These are phyloP conservation scores for Stromatinia cepivora DNA, from an alignment of 2,329 filamentous ascomycete species.

Conservation along the genomic window DNA sequence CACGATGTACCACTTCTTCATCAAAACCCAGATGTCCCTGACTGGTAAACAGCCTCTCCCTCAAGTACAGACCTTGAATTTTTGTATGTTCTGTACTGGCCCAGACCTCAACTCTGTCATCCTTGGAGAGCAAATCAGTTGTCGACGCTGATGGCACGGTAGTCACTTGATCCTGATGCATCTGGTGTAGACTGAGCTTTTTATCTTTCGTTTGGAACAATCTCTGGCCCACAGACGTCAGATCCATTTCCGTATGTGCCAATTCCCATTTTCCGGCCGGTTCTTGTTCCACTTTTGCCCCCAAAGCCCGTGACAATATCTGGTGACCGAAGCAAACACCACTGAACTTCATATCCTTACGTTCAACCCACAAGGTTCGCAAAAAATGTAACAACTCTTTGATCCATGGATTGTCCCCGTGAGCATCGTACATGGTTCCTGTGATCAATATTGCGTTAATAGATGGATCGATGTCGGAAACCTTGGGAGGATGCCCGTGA, in stretches of 20 bases:
- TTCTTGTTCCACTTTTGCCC: conserved; percentile 64
- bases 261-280: conserved; percentile 74
- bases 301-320: conserved; percentile 73
- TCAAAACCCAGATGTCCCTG: conserved; percentile 88
- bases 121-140: conserved; percentile 1
- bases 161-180: conserved; percentile 76
- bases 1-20: conserved; percentile 61
- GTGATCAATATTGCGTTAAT: conserved; percentile 83
- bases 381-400: conserved; percentile 69
- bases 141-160: conserved; percentile 53
- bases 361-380: conserved; percentile 56
- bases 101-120: conserved; percentile 57
- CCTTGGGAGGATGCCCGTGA: conserved; percentile 6
- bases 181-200: conserved; percentile 70
- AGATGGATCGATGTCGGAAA: conserved; percentile 15
- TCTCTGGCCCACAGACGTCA: conserved; percentile 68
- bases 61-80: conserved; percentile 76
- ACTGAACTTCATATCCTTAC: conserved; percentile 65
- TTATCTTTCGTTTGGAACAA: conserved; percentile 53
- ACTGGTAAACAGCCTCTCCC: conserved; percentile 67
- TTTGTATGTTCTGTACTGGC: conserved; percentile 66
- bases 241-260: conserved; percentile 67
- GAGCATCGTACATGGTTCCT: conserved; percentile 73
- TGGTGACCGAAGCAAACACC: conserved; percentile 91
- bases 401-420: conserved; percentile 75